Conservation (phyloP, 352 stramenopile species). For the Globisporangium paddicum region DNA sequence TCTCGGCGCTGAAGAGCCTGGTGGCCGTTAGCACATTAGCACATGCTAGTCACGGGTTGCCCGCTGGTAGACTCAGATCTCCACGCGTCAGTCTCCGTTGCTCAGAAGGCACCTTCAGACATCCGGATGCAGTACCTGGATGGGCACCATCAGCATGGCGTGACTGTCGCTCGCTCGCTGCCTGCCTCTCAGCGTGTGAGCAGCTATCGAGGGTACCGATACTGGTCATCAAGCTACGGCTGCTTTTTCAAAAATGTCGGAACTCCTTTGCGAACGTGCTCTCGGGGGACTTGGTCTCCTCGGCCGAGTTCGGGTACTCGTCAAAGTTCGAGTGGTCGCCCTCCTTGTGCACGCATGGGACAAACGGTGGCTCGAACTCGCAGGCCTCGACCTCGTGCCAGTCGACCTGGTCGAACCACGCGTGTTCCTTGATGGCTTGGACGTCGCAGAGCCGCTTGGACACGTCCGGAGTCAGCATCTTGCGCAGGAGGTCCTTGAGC, state of each 20-base stretch:
- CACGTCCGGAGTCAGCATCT: constrained; percentile 60
- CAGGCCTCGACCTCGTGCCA: constrained; percentile 45
- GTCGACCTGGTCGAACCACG: constrained; percentile 65
- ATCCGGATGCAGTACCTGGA: background rate
- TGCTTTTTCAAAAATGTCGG: constrained; percentile 29
- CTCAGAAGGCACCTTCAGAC: background rate
- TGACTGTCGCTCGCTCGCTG: background rate
- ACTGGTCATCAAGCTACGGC: background rate
- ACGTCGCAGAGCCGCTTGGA: constrained; percentile 43
- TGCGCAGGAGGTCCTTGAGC: constrained; percentile 57
- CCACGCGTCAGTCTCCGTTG: no score
- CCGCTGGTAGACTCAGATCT: no score
- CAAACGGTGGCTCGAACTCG: constrained; percentile 43
- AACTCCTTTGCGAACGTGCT: constrained; percentile 34
- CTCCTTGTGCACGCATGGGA: constrained; percentile 26
- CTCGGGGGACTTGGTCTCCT: constrained; percentile 31
- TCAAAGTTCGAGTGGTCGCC: constrained; percentile 68
- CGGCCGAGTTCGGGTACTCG: constrained; percentile 50
- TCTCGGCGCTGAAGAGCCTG: no score
- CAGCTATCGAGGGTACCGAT: no score
- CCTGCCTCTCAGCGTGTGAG: background rate
- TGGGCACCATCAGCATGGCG: no score
- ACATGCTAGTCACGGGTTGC: no score
- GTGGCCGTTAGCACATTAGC: no score
- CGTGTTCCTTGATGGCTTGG: constrained; percentile 44